Conservation (phyloP, 768 basidiomycete genomes). For the Kwoniella dejecticola region DNA sequence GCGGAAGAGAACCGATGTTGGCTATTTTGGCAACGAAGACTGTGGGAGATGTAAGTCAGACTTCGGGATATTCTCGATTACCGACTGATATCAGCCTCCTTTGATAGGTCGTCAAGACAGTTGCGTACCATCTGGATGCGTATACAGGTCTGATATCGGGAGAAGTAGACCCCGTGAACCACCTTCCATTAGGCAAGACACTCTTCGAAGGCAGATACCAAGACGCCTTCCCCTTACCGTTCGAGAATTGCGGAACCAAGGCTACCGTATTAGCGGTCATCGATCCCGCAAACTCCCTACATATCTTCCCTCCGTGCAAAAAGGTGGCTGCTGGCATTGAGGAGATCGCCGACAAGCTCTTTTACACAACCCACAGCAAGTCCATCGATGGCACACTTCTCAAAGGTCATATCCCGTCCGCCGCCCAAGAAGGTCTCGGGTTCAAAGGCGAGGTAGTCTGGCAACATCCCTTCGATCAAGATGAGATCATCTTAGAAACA, state of each 20-base stretch:
- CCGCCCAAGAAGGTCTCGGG: not conserved
- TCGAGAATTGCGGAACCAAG: constrained; percentile 47
- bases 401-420: constrained; percentile 26
- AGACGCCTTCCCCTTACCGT: constrained; percentile 43
- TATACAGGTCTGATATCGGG: constrained; percentile 44
- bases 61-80: not conserved
- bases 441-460: constrained; percentile 68
- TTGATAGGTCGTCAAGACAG: constrained; percentile 30
- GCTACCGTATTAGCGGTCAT: constrained; percentile 48
- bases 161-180: constrained; percentile 15
- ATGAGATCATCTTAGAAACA: constrained; percentile 65
- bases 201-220: constrained; percentile 37
- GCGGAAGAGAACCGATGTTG: constrained; percentile 37
- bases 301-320: constrained; percentile 54
- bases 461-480: constrained; percentile 63
- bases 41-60: constrained; percentile 31
- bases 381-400: constrained; percentile 22
- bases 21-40: constrained; percentile 37
- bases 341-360: constrained; percentile 35
- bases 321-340: constrained; percentile 40
- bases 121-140: constrained; percentile 52
- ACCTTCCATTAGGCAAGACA: constrained; percentile 37
- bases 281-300: constrained; percentile 32
- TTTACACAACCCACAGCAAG: constrained; percentile 27
- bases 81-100: not conserved